These are phyloP conservation scores for Gossypium raimondii DNA, from an alignment of 345 rosid species.

Conservation along the genomic window DNA sequence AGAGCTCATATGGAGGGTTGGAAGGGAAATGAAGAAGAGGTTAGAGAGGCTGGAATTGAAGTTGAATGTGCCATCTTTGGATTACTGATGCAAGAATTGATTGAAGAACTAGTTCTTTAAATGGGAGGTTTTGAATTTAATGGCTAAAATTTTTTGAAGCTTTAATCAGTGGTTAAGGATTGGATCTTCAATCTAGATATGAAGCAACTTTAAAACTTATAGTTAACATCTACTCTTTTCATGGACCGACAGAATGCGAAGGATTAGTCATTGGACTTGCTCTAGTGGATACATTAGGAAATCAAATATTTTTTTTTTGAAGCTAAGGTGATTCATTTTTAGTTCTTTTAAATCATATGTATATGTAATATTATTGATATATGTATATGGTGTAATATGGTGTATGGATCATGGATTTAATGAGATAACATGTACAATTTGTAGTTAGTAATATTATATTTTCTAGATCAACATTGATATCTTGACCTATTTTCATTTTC, in stretches of 20 bases:
- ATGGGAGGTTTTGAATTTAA: neutral
- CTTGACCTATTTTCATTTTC: too few relatives aligned
- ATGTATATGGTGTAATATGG: conserved; percentile 12
- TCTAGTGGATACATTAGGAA: too few relatives aligned
- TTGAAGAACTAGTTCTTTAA: conserved; percentile 36
- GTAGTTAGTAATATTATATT: neutral
- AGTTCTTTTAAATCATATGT: conserved; percentile 16
- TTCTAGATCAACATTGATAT: neutral
- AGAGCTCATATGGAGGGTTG: conserved; percentile 39
- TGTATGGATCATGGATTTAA: conserved; percentile 1
- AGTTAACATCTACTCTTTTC: too few relatives aligned
- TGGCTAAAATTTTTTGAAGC: neutral
- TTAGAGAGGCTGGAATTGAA: conserved; percentile 39
- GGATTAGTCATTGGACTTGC: fast-evolving
- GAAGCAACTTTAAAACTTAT: too few relatives aligned
- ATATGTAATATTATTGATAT: conserved; percentile 18
- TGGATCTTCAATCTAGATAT: too few relatives aligned
- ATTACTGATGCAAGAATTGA: conserved; percentile 51
- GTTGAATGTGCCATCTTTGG: conserved; percentile 51
- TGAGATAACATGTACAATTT: conserved; percentile 14
- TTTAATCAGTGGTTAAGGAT: too few relatives aligned
- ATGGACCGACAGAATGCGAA: too few relatives aligned
- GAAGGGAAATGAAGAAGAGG: conserved; percentile 36
- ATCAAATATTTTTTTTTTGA: neutral
- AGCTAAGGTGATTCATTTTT: neutral